These are phyloP conservation scores for Serendipita indica DNA, from an alignment of 768 basidiomycete genomes.

Conservation along the genomic window DNA sequence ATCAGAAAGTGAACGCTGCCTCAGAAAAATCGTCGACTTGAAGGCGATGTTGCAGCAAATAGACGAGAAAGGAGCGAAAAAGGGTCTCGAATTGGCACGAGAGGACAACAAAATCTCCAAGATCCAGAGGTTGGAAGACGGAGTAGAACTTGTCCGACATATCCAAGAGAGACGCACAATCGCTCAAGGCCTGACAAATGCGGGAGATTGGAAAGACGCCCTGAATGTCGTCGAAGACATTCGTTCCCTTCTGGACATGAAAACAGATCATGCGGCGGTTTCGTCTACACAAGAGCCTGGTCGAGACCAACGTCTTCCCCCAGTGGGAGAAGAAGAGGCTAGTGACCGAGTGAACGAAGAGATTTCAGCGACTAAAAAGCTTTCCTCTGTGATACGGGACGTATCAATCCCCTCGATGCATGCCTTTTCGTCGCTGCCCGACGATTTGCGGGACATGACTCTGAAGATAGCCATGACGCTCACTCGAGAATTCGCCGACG, in stretches of 20 bases:
- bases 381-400: not conserved
- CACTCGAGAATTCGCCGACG: conserved; percentile 59
- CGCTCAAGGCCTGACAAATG: conserved; percentile 56
- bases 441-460: conserved; percentile 53
- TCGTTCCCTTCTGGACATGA: conserved; percentile 38
- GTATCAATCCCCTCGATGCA: conserved; percentile 28
- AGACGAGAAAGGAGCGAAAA: conserved; percentile 59
- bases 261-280: not conserved
- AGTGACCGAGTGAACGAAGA: not conserved
- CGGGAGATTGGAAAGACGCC: conserved; percentile 81
- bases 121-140: conserved; percentile 43
- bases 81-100: conserved; percentile 61
- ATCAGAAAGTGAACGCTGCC: conserved; percentile 71
- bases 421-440: conserved; percentile 63
- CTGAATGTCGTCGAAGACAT: conserved; percentile 58
- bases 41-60: conserved; percentile 59
- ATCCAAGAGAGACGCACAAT: conserved; percentile 67
- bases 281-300: not conserved
- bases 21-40: conserved; percentile 58
- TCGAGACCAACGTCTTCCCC: not conserved
- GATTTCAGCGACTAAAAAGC: conserved; percentile 12
- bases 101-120: conserved; percentile 47
- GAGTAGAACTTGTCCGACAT: conserved; percentile 46
- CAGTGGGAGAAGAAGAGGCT: not conserved
- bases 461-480: conserved; percentile 64